Base-by-base conservation (phyloP, 2,329 filamentous ascomycete species). In the Aspergillus nomiae region DNA sequence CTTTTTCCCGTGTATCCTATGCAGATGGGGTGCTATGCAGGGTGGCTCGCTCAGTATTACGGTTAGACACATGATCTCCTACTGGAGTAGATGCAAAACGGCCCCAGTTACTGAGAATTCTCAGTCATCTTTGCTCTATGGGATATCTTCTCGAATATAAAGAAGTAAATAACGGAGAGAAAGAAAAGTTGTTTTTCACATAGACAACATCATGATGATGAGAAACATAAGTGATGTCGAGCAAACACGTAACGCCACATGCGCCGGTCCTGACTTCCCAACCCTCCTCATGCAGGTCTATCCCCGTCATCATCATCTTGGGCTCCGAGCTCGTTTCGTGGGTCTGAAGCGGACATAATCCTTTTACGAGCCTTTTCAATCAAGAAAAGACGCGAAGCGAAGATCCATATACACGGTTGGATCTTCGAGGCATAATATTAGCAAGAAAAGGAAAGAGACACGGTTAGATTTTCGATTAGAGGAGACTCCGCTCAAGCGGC, bases 401-500 rank as follows among this genome's bases (percentile, higher is more conserved):
- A 58, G 32, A 57, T 55, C 34, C 43, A 51, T 56, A 43, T 41
- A 57, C 28, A 50, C 24, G 60, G 45, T n/a, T 9, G 30, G 38
- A 54, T 61, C 38, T 53, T 58, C 50, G 55, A 60, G 59, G 50
- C 34, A 58, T 59, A 64, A 60, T 66, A 69, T 65, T 60, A 65
- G 63, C 60, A 65, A 64, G 54, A 63, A 60, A 43, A 61, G 48
- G 63, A 63, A 28, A 56, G 34, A 63, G 56, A 58, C 51, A 30
- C 26, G 24, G n/a, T 28, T 34, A 5, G 24, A 36, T 58, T 38
- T 50, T 41, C 50, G 21, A 32, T 46, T 10, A 21, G 30, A 32
- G 24, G 38, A 38, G 9, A 9, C 12, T 46, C 12, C 56, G 43
- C 63, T 80, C 78, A 91, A 69, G 87, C 89, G 64, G 88, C 86